phyloP scores from a whole-genome alignment of 208 protist genomes.

The Leishmania major region DNA sequence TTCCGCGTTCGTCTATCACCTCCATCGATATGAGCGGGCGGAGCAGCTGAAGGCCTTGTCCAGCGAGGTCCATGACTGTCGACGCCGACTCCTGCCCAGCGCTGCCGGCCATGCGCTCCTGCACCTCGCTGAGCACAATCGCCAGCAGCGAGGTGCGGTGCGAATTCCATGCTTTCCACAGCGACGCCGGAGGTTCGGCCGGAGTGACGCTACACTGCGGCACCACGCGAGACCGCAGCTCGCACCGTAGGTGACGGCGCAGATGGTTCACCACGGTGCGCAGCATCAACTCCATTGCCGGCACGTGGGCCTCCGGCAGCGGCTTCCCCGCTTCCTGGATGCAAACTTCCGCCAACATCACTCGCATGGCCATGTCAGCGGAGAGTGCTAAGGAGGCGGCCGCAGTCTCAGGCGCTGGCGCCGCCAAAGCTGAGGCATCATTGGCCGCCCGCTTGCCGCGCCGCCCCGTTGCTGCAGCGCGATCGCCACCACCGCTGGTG shows the following conservation, averaged over 20 bases:
- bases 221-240: background rate
- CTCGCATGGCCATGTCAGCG: conserved; percentile 9
- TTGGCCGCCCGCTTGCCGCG: conserved; percentile 13
- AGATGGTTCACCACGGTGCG: conserved; percentile 16
- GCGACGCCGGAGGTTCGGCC: background rate
- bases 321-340: conserved; percentile 13
- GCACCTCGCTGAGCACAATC: background rate
- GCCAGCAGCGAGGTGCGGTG: background rate
- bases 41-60: conserved; percentile 22
- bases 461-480: background rate
- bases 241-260: conserved; percentile 3
- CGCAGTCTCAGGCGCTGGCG: background rate
- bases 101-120: conserved; percentile 1
- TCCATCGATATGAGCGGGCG: conserved; percentile 6
- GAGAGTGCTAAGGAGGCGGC: conserved; percentile 13
- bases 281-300: conserved; percentile 21
- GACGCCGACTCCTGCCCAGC: background rate
- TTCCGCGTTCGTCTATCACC: conserved; percentile 22
- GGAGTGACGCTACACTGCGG: background rate
- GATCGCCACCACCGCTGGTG: background rate
- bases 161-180: conserved; percentile 1
- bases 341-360: conserved; percentile 16
- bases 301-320: conserved; percentile 18
- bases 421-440: background rate
- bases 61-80: conserved; percentile 5